phyloP scores from a whole-genome alignment of 2,329 filamentous ascomycete genomes.

The Mycosphaerella sp. region DNA sequence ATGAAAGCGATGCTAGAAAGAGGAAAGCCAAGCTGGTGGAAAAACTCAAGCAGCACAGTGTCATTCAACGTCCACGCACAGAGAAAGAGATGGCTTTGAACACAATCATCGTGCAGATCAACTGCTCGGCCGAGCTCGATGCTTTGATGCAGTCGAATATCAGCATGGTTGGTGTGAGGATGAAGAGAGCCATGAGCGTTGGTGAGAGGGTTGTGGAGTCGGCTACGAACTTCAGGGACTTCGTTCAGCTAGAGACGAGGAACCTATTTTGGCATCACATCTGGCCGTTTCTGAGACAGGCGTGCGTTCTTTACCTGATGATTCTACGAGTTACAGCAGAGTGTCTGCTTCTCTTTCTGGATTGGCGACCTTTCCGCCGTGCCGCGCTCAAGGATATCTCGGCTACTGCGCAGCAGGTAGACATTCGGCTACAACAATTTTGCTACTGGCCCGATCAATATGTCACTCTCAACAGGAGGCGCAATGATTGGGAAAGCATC shows the following conservation, averaged over 20 bases:
- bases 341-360: slow-evolving; percentile 67
- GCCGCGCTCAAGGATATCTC: slow-evolving; percentile 92
- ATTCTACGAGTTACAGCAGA: slow-evolving; percentile 76
- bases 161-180: slow-evolving; percentile 68
- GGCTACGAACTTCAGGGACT: slow-evolving; percentile 76
- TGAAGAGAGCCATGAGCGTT: slow-evolving; percentile 81
- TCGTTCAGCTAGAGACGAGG: slow-evolving; percentile 61
- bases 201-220: slow-evolving; percentile 92
- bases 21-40: slow-evolving; percentile 64
- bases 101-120: slow-evolving; percentile 84
- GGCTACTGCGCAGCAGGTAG: slow-evolving; percentile 92
- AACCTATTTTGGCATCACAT: slow-evolving; percentile 66
- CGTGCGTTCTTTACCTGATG: slow-evolving; percentile 73
- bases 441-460: slow-evolving; percentile 99
- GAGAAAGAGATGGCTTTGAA: slow-evolving; percentile 75
- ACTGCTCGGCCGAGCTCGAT: slow-evolving; percentile 89
- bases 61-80: slow-evolving; percentile 67
- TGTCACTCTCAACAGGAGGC: slow-evolving; percentile 77
- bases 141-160: slow-evolving; percentile 83
- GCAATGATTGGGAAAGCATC: slow-evolving; percentile 90
- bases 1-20: slow-evolving; percentile 61
- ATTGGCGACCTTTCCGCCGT: slow-evolving; percentile 73
- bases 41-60: slow-evolving; percentile 82
- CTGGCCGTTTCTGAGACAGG: slow-evolving; percentile 63
- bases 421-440: slow-evolving; percentile 94